phyloP scores from a whole-genome alignment of 805 yeast genomes.

The Tetrapisispora fleetii region DNA sequence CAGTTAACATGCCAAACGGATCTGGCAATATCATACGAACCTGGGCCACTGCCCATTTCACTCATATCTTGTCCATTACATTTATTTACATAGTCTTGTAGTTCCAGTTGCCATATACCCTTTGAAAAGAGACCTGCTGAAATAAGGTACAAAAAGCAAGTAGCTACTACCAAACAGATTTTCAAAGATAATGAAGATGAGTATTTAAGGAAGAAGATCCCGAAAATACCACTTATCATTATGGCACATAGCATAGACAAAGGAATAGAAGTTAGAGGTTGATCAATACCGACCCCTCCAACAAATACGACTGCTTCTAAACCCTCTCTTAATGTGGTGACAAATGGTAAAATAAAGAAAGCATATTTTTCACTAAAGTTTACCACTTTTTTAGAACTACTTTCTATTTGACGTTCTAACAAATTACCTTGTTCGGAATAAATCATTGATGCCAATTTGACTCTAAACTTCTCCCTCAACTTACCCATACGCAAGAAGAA shows the following conservation, averaged over 20 bases:
- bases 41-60: conserved; percentile 89
- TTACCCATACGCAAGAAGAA: conserved; percentile 73
- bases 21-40: conserved; percentile 69
- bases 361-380: conserved; percentile 51
- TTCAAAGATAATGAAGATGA: conserved; percentile 72
- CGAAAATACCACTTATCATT: conserved; percentile 50
- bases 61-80: conserved; percentile 80
- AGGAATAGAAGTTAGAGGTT: conserved; percentile 56
- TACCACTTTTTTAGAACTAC: conserved; percentile 21
- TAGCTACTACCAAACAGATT: conserved; percentile 60
- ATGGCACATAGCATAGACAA: conserved; percentile 53
- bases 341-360: conserved; percentile 66
- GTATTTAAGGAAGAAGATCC: conserved; percentile 59
- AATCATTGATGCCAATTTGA: conserved; percentile 41
- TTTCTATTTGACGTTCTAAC: conserved; percentile 9
- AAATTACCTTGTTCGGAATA: conserved; percentile 22
- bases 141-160: conserved; percentile 72
- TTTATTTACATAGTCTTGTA: conserved; percentile 60
- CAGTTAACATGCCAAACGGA: conserved; percentile 94
- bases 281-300: conserved; percentile 78
- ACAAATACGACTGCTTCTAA: conserved; percentile 85
- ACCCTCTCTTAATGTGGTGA: conserved; percentile 83
- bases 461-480: conserved; percentile 72
- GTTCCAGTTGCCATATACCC: conserved; percentile 85
- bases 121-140: conserved; percentile 81